Evolutionary conservation across 2,329 filamentous ascomycete genomes (phyloP).

Genomic region (Elsinoe ampelina): DNA sequence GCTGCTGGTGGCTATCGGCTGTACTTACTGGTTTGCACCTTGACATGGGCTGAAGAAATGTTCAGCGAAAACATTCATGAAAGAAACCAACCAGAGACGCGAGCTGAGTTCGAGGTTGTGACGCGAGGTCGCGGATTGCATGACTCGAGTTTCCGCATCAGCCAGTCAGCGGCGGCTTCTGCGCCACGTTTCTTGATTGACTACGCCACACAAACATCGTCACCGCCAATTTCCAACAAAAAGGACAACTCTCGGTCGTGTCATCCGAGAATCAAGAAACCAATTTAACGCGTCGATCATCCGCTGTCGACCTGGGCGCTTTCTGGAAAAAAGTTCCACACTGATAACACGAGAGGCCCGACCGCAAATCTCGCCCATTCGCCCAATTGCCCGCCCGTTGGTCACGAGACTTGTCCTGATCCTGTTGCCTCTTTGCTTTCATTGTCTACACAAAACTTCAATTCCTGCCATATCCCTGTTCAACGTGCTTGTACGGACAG

Average conservation of each 20-base stretch:
- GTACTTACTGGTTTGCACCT: too few relatives aligned
- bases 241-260: background rate
- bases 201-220: background rate
- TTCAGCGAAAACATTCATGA: background rate
- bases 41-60: too few relatives aligned
- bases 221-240: too few relatives aligned
- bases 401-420: conserved; percentile 10
- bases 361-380: background rate
- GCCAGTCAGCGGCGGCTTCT: background rate
- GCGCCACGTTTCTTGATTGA: background rate
- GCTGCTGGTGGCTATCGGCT: too few relatives aligned
- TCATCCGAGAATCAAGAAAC: background rate
- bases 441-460: background rate
- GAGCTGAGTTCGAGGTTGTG: too few relatives aligned
- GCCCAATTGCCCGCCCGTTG: background rate
- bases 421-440: background rate
- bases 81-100: too few relatives aligned
- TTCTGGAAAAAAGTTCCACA: conserved; percentile 1
- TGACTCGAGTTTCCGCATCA: background rate
- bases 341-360: background rate
- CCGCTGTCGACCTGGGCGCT: conserved; percentile 9
- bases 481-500: background rate
- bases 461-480: background rate
- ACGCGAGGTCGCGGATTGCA: background rate
- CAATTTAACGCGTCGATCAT: conserved; percentile 7